phyloP scores from a whole-genome alignment of 1,139 yeast species.

The Geotrichum siamense region DNA sequence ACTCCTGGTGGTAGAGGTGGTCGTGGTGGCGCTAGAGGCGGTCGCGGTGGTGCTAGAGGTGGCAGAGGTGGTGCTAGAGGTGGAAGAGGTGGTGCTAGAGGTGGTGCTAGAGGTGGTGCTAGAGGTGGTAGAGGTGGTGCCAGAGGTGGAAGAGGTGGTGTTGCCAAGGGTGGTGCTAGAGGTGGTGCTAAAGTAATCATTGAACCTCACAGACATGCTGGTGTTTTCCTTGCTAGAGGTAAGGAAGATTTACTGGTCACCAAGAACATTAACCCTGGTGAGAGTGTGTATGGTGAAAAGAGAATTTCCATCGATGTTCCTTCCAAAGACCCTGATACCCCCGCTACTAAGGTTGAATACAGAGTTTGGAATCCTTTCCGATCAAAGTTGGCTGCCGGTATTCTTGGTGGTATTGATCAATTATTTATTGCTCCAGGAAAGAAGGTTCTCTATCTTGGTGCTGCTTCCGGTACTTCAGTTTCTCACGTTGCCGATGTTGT shows the following conservation, averaged over 20 bases:
- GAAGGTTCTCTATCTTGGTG: constrained; percentile 96
- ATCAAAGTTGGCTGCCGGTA: constrained; percentile 99
- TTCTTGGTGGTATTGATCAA: constrained; percentile 97
- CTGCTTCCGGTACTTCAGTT: constrained; percentile 98
- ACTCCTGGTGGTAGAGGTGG: constrained; percentile 35
- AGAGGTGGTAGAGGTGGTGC: constrained; percentile 37
- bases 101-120: constrained; percentile 36
- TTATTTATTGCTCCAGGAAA: constrained; percentile 96
- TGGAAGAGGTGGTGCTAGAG: constrained; percentile 30
- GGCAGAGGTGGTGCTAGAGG: constrained; percentile 27
- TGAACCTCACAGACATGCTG: constrained; percentile 40
- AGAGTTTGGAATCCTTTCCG: constrained; percentile 99
- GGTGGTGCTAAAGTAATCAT: constrained; percentile 95
- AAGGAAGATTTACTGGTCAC: constrained; percentile 97
- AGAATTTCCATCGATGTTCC: constrained; percentile 91
- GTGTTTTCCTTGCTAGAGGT: constrained; percentile 42
- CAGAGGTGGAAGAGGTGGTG: constrained; percentile 45
- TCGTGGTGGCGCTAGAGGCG: constrained; percentile 34
- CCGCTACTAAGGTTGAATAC: constrained; percentile 89
- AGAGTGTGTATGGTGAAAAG: constrained; percentile 85
- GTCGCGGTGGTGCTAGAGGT: constrained; percentile 31
- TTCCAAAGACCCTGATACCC: constrained; percentile 67
- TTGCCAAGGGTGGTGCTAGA: constrained; percentile 56
- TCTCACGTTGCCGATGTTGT: constrained; percentile 97
- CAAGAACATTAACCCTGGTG: constrained; percentile 93